phyloP scores from a whole-genome alignment of 1,284 basidiomycete species.

The Fomitopsis pinicola region DNA sequence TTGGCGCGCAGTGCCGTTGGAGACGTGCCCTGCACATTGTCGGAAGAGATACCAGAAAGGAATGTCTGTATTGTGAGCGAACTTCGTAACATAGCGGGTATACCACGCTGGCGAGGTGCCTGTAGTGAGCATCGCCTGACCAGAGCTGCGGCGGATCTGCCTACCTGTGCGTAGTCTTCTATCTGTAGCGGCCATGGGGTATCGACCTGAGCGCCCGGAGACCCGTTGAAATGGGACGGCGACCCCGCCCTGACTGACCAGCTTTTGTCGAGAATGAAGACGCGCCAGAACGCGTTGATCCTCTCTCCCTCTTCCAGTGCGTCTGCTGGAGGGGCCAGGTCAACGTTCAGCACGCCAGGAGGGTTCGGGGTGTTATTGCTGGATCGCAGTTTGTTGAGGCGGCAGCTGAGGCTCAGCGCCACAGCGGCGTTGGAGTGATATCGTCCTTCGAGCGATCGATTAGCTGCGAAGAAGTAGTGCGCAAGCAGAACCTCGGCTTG shows the following conservation, averaged over 20 bases:
- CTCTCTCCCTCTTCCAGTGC: slow-evolving; percentile 38
- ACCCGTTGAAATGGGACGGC: slow-evolving; percentile 27
- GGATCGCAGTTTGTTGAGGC: slow-evolving; percentile 28
- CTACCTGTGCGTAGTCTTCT: slow-evolving; percentile 27
- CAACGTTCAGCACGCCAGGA: slow-evolving; percentile 8
- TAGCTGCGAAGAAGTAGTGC: slow-evolving; percentile 38
- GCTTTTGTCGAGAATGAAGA: slow-evolving; percentile 37
- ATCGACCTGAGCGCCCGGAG: slow-evolving; percentile 28
- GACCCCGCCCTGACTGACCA: slow-evolving; percentile 38
- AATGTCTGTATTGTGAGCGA: slow-evolving; percentile 25
- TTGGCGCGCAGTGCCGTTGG: slow-evolving; percentile 31
- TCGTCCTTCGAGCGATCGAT: slow-evolving; percentile 37
- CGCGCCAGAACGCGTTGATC: slow-evolving; percentile 43
- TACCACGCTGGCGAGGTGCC: slow-evolving; percentile 11
- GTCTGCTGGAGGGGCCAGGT: slow-evolving; percentile 22
- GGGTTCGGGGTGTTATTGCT: slow-evolving; percentile 5
- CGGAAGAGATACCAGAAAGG: slow-evolving; percentile 17
- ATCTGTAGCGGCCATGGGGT: slow-evolving; percentile 39
- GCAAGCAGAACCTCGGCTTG: slow-evolving; percentile 44
- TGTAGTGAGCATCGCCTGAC: not conserved
- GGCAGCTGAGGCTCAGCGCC: slow-evolving; percentile 33
- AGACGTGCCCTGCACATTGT: slow-evolving; percentile 15
- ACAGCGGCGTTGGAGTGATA: slow-evolving; percentile 39
- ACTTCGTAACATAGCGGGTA: slow-evolving; percentile 13
- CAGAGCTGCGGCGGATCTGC: slow-evolving; percentile 3